Evolutionary conservation across 2,329 filamentous ascomycete species (phyloP).

Genomic region (Sordariomycetes sp.): DNA sequence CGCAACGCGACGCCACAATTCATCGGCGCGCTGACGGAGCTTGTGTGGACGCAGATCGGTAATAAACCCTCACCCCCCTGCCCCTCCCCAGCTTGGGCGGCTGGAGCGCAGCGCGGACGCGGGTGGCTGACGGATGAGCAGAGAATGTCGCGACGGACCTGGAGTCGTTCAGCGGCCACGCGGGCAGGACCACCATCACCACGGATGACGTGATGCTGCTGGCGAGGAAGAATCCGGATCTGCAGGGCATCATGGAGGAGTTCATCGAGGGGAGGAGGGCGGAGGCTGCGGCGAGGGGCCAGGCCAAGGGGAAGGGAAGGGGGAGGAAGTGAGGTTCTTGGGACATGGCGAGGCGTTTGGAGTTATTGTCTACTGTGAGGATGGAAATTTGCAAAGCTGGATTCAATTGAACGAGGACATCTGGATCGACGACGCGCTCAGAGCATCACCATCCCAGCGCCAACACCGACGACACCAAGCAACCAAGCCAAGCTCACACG

Average conservation of each 20-base stretch:
- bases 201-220: slow-evolving; percentile 84
- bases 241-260: slow-evolving; percentile 65
- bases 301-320: slow-evolving; percentile 21
- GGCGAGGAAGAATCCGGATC: slow-evolving; percentile 74
- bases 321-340: slow-evolving; percentile 2
- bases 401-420: too few relatives aligned
- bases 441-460: too few relatives aligned
- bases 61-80: not conserved
- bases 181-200: slow-evolving; percentile 68
- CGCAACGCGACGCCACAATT: slow-evolving; percentile 89
- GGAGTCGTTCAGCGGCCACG: slow-evolving; percentile 60
- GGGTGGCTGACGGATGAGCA: slow-evolving; percentile 12
- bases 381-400: too few relatives aligned
- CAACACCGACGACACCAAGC: too few relatives aligned
- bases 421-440: too few relatives aligned
- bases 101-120: too few relatives aligned
- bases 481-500: too few relatives aligned
- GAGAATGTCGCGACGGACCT: slow-evolving; percentile 49
- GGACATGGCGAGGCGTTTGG: not conserved
- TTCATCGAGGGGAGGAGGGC: slow-evolving; percentile 55
- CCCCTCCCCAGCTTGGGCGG: not conserved
- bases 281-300: slow-evolving; percentile 24
- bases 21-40: slow-evolving; percentile 76
- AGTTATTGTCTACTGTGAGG: too few relatives aligned
- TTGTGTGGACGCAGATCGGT: slow-evolving; percentile 85